Evolutionary conservation across 768 basidiomycete species (phyloP).

Genomic region (Leccinum imitatum): DNA sequence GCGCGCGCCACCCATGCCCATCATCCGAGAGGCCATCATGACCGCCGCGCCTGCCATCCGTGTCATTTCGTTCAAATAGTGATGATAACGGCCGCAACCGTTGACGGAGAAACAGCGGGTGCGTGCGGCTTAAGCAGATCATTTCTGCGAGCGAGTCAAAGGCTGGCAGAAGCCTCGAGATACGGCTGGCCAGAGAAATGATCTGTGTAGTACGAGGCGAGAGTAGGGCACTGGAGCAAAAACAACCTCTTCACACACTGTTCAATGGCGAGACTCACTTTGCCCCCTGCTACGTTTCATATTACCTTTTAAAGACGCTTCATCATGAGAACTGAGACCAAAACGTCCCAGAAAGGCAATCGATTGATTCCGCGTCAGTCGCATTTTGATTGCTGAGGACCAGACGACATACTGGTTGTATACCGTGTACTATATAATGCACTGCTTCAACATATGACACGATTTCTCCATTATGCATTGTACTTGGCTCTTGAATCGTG

Average conservation of each 20-base stretch:
- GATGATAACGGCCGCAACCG: slow-evolving; percentile 61
- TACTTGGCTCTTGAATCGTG: no score
- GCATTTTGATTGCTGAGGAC: no score
- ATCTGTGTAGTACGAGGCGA: slow-evolving; percentile 67
- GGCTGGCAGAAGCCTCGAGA: slow-evolving; percentile 56
- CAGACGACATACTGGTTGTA: no score
- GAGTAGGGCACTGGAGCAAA: slow-evolving; percentile 57
- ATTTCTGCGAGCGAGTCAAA: slow-evolving; percentile 58
- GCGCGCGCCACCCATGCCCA: slow-evolving; percentile 72
- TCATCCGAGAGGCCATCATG: slow-evolving; percentile 71
- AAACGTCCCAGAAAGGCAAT: no score
- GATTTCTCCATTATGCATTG: no score
- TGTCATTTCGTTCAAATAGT: slow-evolving; percentile 53
- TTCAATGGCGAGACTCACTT: no score
- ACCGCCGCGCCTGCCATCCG: slow-evolving; percentile 71
- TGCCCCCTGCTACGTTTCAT: no score
- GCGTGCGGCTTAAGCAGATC: slow-evolving; percentile 70
- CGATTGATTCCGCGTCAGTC: no score
- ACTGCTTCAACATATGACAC: no score
- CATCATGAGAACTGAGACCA: no score
- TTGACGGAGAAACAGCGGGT: slow-evolving; percentile 81
- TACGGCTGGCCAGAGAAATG: slow-evolving; percentile 68
- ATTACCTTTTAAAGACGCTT: no score
- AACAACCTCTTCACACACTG: slow-evolving; percentile 38
- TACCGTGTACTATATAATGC: no score